Percentiles rank a stretch among this genome's conserved stretches.
Evolutionary conservation across 192 early-diverging fungal species (phyloP).

Genomic region (Podila epigama): DNA sequence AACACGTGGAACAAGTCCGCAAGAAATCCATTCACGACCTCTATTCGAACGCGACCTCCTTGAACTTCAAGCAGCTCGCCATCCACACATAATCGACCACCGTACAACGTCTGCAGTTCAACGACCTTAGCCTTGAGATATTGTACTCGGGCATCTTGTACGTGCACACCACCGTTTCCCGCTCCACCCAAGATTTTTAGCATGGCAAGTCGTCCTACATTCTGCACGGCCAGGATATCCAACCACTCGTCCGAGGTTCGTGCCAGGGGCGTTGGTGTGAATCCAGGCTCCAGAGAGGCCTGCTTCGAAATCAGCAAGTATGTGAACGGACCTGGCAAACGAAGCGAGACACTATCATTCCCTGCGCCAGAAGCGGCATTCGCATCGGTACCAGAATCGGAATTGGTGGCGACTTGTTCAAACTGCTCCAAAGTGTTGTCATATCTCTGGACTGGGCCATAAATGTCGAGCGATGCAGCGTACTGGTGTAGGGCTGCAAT

Average conservation of each 20-base stretch:
- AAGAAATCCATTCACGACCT: not conserved
- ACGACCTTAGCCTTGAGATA: conserved; percentile 53
- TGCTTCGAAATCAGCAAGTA: conserved; percentile 59
- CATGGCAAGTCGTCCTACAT: conserved; percentile 33
- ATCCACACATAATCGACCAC: conserved; percentile 53
- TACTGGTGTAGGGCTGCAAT: conserved; percentile 49
- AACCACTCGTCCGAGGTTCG: conserved; percentile 47
- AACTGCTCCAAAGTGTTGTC: conserved; percentile 10
- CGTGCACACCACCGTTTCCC: conserved; percentile 43
- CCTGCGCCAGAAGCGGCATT: not conserved
- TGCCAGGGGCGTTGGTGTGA: conserved; percentile 54
- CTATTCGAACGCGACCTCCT: conserved; percentile 16
- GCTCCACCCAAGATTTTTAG: conserved; percentile 20
- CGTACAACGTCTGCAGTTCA: conserved; percentile 35
- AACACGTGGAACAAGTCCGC: not conserved
- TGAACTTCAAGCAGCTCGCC: conserved; percentile 49
- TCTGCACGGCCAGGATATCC: conserved; percentile 50
- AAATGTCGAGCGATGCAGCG: conserved; percentile 34
- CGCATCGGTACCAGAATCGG: not conserved
- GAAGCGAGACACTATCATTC: not conserved
- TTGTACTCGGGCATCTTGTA: conserved; percentile 42
- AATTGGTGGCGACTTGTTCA: not conserved
- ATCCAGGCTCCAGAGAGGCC: conserved; percentile 53
- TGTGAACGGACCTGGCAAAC: conserved; percentile 43
- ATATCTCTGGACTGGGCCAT: conserved; percentile 32